These are phyloP conservation scores for Lecanicillium sp. DNA, from an alignment of 2,329 filamentous ascomycete genomes.

Conservation along the genomic window DNA sequence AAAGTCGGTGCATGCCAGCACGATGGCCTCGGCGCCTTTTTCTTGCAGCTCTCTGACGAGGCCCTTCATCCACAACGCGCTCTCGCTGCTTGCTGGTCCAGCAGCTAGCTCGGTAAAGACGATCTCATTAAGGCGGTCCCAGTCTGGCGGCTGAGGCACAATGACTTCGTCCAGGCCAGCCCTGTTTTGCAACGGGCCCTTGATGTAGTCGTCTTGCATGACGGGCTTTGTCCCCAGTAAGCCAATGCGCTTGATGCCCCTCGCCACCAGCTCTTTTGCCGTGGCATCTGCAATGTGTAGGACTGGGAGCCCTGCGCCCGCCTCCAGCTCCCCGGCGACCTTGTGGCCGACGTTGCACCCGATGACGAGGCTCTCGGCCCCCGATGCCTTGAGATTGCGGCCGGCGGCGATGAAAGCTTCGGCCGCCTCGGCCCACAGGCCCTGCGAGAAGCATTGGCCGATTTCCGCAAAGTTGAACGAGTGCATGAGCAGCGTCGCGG, in stretches of 20 bases:
- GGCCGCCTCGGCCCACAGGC: constrained; percentile 33
- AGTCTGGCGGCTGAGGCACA: constrained; percentile 8
- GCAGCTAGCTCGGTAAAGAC: constrained; percentile 11
- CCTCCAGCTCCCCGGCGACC: constrained; percentile 9
- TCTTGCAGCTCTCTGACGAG: constrained; percentile 5
- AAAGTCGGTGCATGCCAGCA: constrained; percentile 13
- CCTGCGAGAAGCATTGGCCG: constrained; percentile 31
- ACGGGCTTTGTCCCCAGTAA: constrained; percentile 11
- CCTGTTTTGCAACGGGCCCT: constrained; percentile 5
- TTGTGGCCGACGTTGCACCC: constrained; percentile 14
- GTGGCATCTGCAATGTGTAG: constrained; percentile 4
- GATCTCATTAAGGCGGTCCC: constrained; percentile 7
- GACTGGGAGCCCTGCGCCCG: constrained; percentile 8
- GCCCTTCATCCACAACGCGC: constrained; percentile 2
- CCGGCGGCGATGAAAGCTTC: constrained; percentile 27
- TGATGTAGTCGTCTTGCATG: constrained; percentile 13
- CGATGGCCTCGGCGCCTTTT: constrained; percentile 10
- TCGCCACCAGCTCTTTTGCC: constrained; percentile 4
- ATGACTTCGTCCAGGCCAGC: constrained; percentile 11
- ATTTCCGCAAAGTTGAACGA: constrained; percentile 14
- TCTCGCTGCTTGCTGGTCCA: constrained; percentile 7
- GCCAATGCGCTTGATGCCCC: constrained; percentile 6
- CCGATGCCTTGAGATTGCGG: constrained; percentile 8
- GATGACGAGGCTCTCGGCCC: constrained; percentile 12
- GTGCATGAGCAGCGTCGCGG: constrained; percentile 11